Evolutionary conservation across 2,329 filamentous ascomycete genomes (phyloP).

Genomic region (Ploettnerulaceae sp.): DNA sequence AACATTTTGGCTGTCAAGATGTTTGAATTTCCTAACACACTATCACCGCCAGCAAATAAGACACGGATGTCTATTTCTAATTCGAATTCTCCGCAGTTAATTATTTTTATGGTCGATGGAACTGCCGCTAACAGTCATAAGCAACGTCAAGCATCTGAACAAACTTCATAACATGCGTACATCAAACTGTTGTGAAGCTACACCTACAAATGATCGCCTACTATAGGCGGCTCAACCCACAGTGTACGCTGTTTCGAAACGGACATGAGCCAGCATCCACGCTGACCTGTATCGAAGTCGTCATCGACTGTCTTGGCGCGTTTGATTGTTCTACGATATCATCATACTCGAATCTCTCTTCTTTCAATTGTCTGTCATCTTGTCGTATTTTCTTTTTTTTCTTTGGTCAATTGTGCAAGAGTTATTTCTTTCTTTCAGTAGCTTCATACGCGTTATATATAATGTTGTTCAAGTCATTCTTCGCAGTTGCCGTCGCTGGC

Average conservation of each 20-base stretch:
- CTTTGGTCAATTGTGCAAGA: background rate
- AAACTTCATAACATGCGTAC: slow-evolving; percentile 2
- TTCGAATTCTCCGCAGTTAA: too few relatives aligned
- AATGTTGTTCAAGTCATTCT: slow-evolving; percentile 23
- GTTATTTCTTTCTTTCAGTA: background rate
- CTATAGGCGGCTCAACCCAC: slow-evolving; percentile 7
- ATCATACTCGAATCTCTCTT: background rate
- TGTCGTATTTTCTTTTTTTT: background rate
- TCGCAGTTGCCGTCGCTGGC: slow-evolving; percentile 26
- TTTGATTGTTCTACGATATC: slow-evolving; percentile 7
- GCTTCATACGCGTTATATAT: background rate
- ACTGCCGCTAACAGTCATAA: background rate
- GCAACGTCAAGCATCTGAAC: background rate
- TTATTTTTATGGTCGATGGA: too few relatives aligned
- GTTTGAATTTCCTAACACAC: too few relatives aligned
- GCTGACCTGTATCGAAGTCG: slow-evolving; percentile 7
- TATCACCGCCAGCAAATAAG: too few relatives aligned
- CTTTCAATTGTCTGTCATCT: background rate
- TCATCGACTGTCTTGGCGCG: slow-evolving; percentile 18
- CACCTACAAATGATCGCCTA: slow-evolving; percentile 3
- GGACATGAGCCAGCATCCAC: background rate
- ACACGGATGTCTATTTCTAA: too few relatives aligned
- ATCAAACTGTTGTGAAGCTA: slow-evolving; percentile 19
- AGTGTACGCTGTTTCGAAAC: slow-evolving; percentile 25
- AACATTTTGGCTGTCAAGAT: too few relatives aligned